A percentile compares a stretch with the other conserved stretches of the same genome.
Evolutionary conservation across 116 monocot species (phyloP).

Genomic region (Zostera marina): DNA sequence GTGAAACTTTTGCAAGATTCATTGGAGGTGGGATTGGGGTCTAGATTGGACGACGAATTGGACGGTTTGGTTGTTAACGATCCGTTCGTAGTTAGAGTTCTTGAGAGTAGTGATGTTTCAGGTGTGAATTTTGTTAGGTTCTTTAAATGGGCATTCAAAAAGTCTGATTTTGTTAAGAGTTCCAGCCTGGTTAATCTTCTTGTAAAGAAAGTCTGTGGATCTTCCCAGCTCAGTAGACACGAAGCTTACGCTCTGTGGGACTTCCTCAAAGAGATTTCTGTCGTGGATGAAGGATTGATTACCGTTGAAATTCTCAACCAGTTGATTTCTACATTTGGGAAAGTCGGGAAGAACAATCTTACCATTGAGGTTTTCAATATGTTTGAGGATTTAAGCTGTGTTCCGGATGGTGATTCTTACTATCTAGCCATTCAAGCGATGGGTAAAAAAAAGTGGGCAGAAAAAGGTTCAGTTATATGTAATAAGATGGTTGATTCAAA

Average conservation of each 20-base stretch:
- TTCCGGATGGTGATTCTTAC: slow-evolving; percentile 40
- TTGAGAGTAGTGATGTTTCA: slow-evolving; percentile 18
- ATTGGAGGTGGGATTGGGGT: slow-evolving; percentile 13
- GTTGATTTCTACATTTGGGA: slow-evolving; percentile 34
- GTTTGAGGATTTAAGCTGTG: slow-evolving; percentile 32
- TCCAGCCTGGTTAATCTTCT: slow-evolving; percentile 24
- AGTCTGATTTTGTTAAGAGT: slow-evolving; percentile 13
- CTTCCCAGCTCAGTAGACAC: slow-evolving; percentile 15
- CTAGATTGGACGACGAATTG: slow-evolving; percentile 29
- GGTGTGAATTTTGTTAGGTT: slow-evolving; percentile 37
- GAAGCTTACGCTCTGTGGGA: slow-evolving; percentile 65
- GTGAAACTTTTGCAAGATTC: slow-evolving; percentile 14
- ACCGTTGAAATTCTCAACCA: slow-evolving; percentile 42
- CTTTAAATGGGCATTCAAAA: slow-evolving; percentile 35
- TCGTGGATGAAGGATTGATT: slow-evolving; percentile 23
- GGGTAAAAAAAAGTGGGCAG: slow-evolving; percentile 31
- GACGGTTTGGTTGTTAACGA: slow-evolving; percentile 22
- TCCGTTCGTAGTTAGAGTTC: slow-evolving; percentile 37
- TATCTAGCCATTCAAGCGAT: slow-evolving; percentile 50
- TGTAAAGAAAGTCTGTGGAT: slow-evolving; percentile 17
- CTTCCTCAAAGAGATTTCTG: slow-evolving; percentile 45
- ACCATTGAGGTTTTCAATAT: slow-evolving; percentile 47
- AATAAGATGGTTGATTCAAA: slow-evolving; percentile 69
- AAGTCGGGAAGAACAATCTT: slow-evolving; percentile 36
- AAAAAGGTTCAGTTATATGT: slow-evolving; percentile 47